These are phyloP conservation scores for Solanum chmielewskii DNA, from an alignment of 257 asterid genomes.

Conservation along the genomic window DNA sequence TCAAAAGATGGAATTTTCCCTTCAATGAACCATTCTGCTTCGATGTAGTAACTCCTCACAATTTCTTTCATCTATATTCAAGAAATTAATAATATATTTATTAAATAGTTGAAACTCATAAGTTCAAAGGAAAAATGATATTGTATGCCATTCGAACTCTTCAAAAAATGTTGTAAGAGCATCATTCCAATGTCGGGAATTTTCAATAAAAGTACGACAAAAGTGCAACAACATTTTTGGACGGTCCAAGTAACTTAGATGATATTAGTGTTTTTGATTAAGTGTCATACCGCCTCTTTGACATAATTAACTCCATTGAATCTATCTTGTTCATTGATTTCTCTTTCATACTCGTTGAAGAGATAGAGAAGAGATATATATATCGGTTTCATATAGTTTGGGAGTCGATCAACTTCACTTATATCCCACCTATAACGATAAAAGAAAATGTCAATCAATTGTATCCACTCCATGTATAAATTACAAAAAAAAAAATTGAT, in stretches of 20 bases:
- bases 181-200: not conserved
- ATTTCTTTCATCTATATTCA: conserved; percentile 29
- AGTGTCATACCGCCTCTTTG: not conserved
- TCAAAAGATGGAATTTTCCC: conserved; percentile 28
- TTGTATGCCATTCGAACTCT: not conserved
- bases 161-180: not conserved
- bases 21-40: conserved; percentile 40
- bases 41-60: conserved; percentile 24
- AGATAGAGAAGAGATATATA: not conserved
- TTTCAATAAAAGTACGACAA: too few species aligned
- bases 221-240: not conserved
- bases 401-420: not conserved
- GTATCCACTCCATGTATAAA: not conserved
- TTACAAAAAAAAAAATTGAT: not conserved
- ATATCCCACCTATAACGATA: not conserved
- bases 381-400: not conserved
- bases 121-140: not conserved
- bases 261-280: not conserved
- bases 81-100: not conserved
- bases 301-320: not conserved
- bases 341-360: not conserved
- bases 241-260: too few species aligned
- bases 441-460: not conserved
- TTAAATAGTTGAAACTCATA: not conserved
- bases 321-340: not conserved